Evolutionary conservation across 495 filamentous ascomycete species (phyloP).

Genomic region (Trichoderma orchidacearum): DNA sequence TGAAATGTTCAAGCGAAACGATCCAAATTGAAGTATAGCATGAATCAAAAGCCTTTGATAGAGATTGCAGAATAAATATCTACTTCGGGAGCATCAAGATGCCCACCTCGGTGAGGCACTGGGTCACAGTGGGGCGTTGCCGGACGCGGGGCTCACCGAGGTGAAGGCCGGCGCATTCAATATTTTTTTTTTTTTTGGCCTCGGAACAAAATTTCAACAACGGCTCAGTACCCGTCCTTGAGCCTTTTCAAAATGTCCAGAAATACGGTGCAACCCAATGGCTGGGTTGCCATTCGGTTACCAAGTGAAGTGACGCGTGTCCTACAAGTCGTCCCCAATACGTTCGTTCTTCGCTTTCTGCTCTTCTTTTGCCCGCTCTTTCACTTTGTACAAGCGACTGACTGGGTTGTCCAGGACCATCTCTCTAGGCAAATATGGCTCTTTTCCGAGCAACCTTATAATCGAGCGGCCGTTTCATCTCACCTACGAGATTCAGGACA

Average conservation of each 20-base stretch:
- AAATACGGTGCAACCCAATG: conserved; percentile 41
- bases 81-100: no score
- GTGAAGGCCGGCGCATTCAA: background rate
- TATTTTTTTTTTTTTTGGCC: background rate
- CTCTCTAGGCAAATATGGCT: conserved; percentile 78
- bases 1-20: no score
- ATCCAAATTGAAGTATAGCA: no score
- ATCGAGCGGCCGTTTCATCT: conserved; percentile 80
- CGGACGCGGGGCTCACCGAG: background rate
- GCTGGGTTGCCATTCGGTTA: conserved; percentile 51
- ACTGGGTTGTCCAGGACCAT: conserved; percentile 43
- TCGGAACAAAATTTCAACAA: background rate
- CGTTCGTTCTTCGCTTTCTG: conserved; percentile 41
- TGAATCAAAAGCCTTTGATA: no score
- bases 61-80: no score
- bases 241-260: background rate
- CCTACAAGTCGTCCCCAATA: conserved; percentile 54
- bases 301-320: conserved; percentile 55
- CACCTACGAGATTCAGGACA: conserved; percentile 78
- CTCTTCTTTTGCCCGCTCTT: conserved; percentile 9
- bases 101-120: background rate
- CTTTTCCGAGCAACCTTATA: conserved; percentile 72
- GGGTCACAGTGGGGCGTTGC: background rate
- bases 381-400: conserved; percentile 9
- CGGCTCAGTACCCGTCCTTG: background rate